Evolutionary conservation across 2,329 filamentous ascomycete species (phyloP).

Genomic region (Cladosporium velox): DNA sequence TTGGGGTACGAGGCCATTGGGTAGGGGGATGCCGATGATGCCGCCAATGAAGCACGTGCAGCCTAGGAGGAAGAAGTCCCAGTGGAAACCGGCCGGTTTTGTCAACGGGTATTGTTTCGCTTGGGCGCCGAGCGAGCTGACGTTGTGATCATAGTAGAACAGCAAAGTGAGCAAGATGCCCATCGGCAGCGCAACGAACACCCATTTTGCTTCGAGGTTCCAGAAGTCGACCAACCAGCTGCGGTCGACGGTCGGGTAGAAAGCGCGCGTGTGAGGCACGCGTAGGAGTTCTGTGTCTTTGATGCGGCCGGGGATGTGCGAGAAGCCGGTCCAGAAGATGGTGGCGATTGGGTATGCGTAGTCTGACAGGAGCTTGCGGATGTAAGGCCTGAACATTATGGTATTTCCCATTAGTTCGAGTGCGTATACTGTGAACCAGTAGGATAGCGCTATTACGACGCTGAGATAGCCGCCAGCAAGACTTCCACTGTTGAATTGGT

Average conservation of each 20-base stretch:
- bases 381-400: constrained; percentile 46
- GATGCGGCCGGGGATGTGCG: constrained; percentile 53
- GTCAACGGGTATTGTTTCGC: constrained; percentile 57
- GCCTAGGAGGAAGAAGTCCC: constrained; percentile 61
- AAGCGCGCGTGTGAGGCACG: constrained; percentile 48
- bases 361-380: constrained; percentile 53
- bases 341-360: constrained; percentile 57
- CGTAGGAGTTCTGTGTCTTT: constrained; percentile 44
- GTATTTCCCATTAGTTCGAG: constrained; percentile 53
- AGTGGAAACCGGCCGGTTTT: constrained; percentile 63
- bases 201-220: constrained; percentile 54
- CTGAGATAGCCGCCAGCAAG: constrained; percentile 50
- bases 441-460: constrained; percentile 54
- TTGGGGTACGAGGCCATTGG: constrained; percentile 62
- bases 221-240: constrained; percentile 56
- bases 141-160: constrained; percentile 60
- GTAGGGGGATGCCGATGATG: constrained; percentile 59
- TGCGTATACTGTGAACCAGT: constrained; percentile 53
- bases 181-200: constrained; percentile 57
- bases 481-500: constrained; percentile 45
- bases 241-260: constrained; percentile 50
- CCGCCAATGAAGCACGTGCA: constrained; percentile 58
- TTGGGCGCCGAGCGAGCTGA: constrained; percentile 59
- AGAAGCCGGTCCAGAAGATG: constrained; percentile 57
- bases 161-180: constrained; percentile 56